These are phyloP conservation scores for Verticillium tricorpus DNA, from an alignment of 2,329 filamentous ascomycete genomes.

Conservation along the genomic window DNA sequence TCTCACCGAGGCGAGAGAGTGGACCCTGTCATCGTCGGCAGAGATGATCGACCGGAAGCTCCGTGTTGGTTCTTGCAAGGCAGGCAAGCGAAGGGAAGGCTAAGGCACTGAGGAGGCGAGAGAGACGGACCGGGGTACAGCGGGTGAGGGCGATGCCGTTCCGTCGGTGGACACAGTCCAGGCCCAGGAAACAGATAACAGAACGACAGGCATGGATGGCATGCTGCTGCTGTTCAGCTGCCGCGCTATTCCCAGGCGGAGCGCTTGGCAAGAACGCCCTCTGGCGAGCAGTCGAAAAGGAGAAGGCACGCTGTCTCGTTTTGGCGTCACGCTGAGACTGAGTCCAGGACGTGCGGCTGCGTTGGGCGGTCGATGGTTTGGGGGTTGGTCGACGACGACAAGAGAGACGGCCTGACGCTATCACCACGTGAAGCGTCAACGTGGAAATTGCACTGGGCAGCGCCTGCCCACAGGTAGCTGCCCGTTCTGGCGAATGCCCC, in stretches of 20 bases:
- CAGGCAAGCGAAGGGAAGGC: neutral
- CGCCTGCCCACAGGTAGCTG: neutral
- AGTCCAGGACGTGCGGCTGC: neutral
- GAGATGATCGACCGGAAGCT: neutral
- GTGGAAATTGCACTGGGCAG: slow-evolving; percentile 2
- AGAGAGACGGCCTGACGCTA: neutral
- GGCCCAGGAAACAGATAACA: neutral
- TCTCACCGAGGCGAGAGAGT: neutral
- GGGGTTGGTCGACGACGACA: neutral
- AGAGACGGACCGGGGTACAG: neutral
- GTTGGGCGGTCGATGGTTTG: neutral
- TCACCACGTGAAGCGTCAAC: slow-evolving; percentile 1
- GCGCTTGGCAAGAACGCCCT: neutral
- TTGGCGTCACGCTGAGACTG: neutral
- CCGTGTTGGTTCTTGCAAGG: neutral
- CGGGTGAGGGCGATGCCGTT: neutral
- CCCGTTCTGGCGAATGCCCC: neutral
- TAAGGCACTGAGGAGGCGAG: neutral
- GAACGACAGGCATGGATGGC: neutral
- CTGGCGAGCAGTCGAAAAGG: neutral
- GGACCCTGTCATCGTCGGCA: neutral
- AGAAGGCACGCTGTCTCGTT: neutral
- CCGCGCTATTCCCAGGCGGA: neutral
- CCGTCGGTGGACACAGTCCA: neutral
- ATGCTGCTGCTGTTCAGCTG: neutral